Conservation (phyloP, 1,284 basidiomycete genomes). For the Coriolopsis trogii region DNA sequence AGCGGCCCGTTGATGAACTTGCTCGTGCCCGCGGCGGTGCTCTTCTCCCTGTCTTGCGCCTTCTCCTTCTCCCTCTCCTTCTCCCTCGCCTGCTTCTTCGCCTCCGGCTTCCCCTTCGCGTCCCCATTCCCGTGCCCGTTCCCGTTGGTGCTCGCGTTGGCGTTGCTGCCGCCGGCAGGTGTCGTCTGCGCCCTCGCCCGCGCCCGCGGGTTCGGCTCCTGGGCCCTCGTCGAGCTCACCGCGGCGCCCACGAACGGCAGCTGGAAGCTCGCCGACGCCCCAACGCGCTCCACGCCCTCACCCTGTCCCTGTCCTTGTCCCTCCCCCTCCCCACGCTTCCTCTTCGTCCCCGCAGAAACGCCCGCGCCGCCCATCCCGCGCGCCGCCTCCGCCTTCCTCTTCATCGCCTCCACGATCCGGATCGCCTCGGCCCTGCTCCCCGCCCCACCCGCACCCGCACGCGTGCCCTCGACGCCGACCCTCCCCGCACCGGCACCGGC, state of each 20-base stretch:
- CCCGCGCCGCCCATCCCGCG: constrained; percentile 27
- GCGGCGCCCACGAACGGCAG: constrained; percentile 50
- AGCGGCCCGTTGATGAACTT: constrained; percentile 30
- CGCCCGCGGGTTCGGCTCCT: constrained; percentile 19
- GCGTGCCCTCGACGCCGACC: constrained; percentile 26
- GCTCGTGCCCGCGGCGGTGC: constrained; percentile 19
- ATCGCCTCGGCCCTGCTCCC: constrained; percentile 43
- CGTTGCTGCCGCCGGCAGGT: constrained; percentile 10
- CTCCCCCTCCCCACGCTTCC: constrained; percentile 53
- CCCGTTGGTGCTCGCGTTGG: constrained; percentile 13
- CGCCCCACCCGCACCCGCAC: constrained; percentile 26
- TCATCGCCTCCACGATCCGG: constrained; percentile 51
- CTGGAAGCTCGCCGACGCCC: constrained; percentile 40
- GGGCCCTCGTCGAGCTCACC: constrained; percentile 35
- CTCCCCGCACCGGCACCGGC: constrained; percentile 29
- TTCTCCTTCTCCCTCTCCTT: constrained; percentile 23
- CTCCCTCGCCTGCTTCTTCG: constrained; percentile 28
- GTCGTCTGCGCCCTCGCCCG: constrained; percentile 10
- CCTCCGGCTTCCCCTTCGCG: constrained; percentile 18
- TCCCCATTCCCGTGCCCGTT: no score
- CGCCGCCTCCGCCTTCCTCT: constrained; percentile 47
- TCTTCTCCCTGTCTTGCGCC: constrained; percentile 22
- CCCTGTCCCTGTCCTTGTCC: no score
- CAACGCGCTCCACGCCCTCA: constrained; percentile 27
- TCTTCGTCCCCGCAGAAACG: constrained; percentile 44